These are phyloP conservation scores for Chrysanthemum lavandulifolium DNA, from an alignment of 129 eudicot genomes.

Conservation along the genomic window DNA sequence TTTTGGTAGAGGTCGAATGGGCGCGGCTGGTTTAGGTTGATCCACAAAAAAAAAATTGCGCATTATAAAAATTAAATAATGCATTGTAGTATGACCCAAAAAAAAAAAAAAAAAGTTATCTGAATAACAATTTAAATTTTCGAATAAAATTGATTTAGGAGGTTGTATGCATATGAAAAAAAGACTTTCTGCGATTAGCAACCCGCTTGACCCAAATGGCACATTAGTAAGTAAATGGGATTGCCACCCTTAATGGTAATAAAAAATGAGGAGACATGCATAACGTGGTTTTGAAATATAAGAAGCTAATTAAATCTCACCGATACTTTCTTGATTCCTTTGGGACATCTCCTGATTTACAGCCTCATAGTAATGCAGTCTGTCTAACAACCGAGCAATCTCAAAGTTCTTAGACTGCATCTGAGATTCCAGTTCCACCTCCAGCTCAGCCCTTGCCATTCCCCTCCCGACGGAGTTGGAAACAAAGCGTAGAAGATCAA, in stretches of 20 bases:
- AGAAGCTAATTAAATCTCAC: conserved; percentile 40
- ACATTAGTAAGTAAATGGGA: not conserved
- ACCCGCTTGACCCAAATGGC: not conserved
- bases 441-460: conserved; percentile 78
- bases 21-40: not conserved
- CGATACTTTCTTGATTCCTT: conserved; percentile 93
- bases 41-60: not conserved
- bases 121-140: not conserved
- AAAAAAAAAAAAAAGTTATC: not conserved
- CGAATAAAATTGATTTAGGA: not conserved
- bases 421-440: conserved; percentile 75
- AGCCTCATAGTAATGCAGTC: conserved; percentile 82
- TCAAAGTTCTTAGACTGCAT: conserved; percentile 80
- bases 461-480: conserved; percentile 80
- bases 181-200: not conserved
- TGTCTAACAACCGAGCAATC: conserved; percentile 80
- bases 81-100: not conserved
- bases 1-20: not conserved
- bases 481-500: conserved; percentile 62
- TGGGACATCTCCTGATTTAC: conserved; percentile 96
- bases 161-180: not conserved
- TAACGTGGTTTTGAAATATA: not conserved
- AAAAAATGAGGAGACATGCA: not conserved
- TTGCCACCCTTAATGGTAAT: not conserved
- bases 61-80: not conserved